These are phyloP conservation scores for Diplodia scrobiculata DNA, from an alignment of 2,329 filamentous ascomycete genomes.

Conservation along the genomic window DNA sequence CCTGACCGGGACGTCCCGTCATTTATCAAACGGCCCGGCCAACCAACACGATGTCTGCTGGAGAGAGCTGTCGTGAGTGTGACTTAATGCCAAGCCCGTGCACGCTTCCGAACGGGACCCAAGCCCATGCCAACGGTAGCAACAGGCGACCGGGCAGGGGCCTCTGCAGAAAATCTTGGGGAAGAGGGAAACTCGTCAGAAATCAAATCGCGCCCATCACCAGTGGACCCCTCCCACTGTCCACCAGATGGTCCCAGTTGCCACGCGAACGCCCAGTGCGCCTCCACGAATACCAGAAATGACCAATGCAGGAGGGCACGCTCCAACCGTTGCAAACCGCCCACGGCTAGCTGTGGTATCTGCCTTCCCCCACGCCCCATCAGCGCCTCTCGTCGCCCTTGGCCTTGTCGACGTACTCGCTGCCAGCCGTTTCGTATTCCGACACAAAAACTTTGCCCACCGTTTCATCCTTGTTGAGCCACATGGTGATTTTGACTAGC, in stretches of 20 bases:
- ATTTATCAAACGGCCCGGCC: background rate
- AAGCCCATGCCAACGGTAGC: conserved; percentile 10
- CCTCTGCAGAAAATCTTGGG: conserved; percentile 23
- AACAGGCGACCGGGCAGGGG: conserved; percentile 11
- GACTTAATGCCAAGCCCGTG: conserved; percentile 16
- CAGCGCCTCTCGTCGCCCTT: conserved; percentile 37
- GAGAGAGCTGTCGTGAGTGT: background rate
- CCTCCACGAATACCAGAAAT: conserved; percentile 17
- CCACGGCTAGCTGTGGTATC: background rate
- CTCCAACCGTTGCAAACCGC: conserved; percentile 10
- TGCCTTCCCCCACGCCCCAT: background rate
- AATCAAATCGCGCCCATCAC: conserved; percentile 2
- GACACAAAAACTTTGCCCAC: conserved; percentile 74
- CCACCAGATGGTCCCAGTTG: conserved; percentile 10
- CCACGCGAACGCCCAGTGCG: conserved; percentile 24
- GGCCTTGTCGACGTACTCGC: conserved; percentile 72
- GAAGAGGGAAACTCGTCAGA: conserved; percentile 9
- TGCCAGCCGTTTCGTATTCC: conserved; percentile 71
- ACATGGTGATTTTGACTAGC: conserved; percentile 79
- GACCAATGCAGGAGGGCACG: conserved; percentile 1
- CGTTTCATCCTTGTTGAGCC: conserved; percentile 70
- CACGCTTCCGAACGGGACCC: conserved; percentile 7
- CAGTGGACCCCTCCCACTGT: conserved; percentile 10
- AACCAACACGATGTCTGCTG: conserved; percentile 4
- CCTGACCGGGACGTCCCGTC: background rate